A percentile compares a stretch with the other conserved stretches of the same genome.
Evolutionary conservation across 78 protist species (phyloP).

Genomic region (Planoprotostelium fungivorum): DNA sequence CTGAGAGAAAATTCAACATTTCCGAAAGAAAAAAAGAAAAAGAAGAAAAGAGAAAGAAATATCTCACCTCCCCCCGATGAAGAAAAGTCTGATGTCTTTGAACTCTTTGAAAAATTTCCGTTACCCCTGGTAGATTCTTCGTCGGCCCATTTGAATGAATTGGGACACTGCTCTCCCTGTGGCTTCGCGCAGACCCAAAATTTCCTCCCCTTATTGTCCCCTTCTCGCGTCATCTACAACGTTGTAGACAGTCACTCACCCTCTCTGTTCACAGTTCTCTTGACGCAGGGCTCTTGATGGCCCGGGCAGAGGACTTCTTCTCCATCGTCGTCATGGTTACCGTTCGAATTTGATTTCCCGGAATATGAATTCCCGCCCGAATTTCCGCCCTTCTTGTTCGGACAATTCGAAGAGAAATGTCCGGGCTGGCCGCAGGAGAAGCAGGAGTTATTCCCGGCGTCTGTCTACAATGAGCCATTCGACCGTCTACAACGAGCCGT

Average conservation of each 20-base stretch:
- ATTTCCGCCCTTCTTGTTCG: neutral
- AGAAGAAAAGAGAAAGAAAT: too few relatives aligned
- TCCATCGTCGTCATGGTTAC: neutral
- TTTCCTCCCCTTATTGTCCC: neutral
- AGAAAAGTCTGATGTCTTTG: too few relatives aligned
- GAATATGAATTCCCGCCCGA: neutral
- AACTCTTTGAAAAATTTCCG: too few relatives aligned
- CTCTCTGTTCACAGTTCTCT: neutral
- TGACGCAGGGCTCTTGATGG: neutral
- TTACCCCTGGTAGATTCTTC: too few relatives aligned
- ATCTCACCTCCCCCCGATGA: too few relatives aligned
- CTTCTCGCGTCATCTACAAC: neutral
- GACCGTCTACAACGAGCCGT: too few relatives aligned
- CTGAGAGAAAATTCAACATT: neutral
- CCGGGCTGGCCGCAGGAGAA: constrained; percentile 31
- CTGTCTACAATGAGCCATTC: too few relatives aligned
- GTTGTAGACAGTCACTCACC: neutral
- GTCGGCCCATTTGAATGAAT: neutral
- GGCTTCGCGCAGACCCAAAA: neutral
- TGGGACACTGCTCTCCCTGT: neutral
- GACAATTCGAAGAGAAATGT: constrained; percentile 16
- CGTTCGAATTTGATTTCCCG: too few relatives aligned
- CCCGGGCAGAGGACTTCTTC: neutral
- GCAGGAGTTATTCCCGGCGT: constrained; percentile 5
- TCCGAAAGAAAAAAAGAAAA: too few relatives aligned